Evolutionary conservation across 148 eudicot species (phyloP), one percentile per base, ranked within the genome.

Genomic region (Rhododendron griersonianum): DNA sequence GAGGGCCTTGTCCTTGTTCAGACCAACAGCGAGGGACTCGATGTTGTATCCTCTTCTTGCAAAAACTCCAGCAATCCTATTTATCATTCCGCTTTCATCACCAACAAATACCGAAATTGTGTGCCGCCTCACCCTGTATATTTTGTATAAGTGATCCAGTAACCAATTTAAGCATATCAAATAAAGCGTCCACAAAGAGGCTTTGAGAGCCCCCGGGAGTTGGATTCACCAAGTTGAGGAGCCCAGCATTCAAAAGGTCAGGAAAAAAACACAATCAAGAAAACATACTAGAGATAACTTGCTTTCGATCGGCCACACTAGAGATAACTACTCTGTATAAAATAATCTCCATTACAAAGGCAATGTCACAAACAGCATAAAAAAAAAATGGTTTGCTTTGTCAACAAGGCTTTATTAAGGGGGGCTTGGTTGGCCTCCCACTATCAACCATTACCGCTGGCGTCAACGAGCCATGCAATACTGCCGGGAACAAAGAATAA

Each of bases 11-110:
- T 96, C 99, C 89, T 91, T 93, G 90, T 96, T 96, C 79, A 96
- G 87, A 82, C 99, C 98, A 86, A 96, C 99, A 80, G 99, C 99
- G 47, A 96, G 94, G n/a, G 99, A 95, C 92, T 96, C 99, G 44
- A 96, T 96, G 87, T 96, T 96, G 88, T 93, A 96, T 79, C 99
- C 99, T 89, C 99, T 90, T 81, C 98, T 91, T 83, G 99, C 95
- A 87, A 96, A 94, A 47, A 96, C 99, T 2, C 99, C 99, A 7
- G 99, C 96, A 83, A 96, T 96, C 71, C 99, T 90, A 87, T 96
- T 94, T 85, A 96, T 96, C 78, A 96, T 96, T 82, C 99, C 99
- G 86, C 98, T 93, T 90, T 96, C 99, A 88, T 96, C 99, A 84
- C 99, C 99, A 86, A 96, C 99, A 89, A 93, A 95, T 41, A 96